Percentiles rank a stretch among this genome's conserved stretches.
Conservation (phyloP, 306 rosid species). For the Pterocarpus santalinus region DNA sequence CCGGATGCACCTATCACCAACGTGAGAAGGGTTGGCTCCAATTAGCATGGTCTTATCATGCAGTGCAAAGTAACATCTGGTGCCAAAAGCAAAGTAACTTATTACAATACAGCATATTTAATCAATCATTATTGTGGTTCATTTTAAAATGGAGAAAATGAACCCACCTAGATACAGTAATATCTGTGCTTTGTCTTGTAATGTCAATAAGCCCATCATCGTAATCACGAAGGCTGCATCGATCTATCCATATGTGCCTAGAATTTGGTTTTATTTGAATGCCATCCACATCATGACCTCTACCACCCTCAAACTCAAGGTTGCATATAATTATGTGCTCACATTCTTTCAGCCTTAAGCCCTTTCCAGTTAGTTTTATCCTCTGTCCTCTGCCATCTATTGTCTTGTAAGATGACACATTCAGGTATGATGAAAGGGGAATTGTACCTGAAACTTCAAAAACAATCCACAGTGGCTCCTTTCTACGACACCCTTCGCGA, state of each 20-base stretch:
- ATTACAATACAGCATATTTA: constrained; percentile 25
- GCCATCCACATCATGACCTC: constrained; percentile 95
- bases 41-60: constrained; percentile 97
- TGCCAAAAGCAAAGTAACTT: constrained; percentile 36
- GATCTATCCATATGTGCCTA: constrained; percentile 89
- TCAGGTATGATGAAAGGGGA: constrained; percentile 72
- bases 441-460: constrained; percentile 74
- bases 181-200: constrained; percentile 88
- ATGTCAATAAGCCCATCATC: constrained; percentile 96
- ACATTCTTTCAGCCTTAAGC: constrained; percentile 92
- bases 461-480: constrained; percentile 80
- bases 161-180: constrained; percentile 83
- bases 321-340: constrained; percentile 92
- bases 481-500: constrained; percentile 73
- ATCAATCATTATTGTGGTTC: constrained; percentile 13
- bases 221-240: constrained; percentile 88
- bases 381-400: constrained; percentile 88
- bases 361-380: constrained; percentile 84
- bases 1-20: constrained; percentile 82
- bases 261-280: constrained; percentile 97
- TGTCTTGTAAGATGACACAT: constrained; percentile 81
- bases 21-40: constrained; percentile 88
- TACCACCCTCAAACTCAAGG: constrained; percentile 95
- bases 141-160: constrained; percentile 38
- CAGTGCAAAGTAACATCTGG: constrained; percentile 81